Evolutionary conservation across 129 eudicot species (phyloP).

Genomic region (Sambucus nigra): DNA sequence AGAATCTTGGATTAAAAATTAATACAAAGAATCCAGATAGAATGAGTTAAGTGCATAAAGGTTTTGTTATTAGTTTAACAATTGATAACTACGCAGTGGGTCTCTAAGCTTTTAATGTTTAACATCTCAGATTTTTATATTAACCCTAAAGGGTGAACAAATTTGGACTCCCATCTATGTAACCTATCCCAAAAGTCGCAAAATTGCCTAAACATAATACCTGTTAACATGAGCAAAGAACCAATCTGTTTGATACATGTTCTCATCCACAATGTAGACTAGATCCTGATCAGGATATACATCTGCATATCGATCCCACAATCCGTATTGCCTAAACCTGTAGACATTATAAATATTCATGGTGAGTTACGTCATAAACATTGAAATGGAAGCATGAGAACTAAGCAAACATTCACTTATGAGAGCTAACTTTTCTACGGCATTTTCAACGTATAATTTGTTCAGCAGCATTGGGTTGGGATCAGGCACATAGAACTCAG

Average conservation of each 20-base stretch:
- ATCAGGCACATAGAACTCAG: slow-evolving; percentile 55
- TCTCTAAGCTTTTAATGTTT: no score
- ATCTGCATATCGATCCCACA: slow-evolving; percentile 60
- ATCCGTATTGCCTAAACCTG: slow-evolving; percentile 80
- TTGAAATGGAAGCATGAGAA: not conserved
- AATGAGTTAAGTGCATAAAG: not conserved
- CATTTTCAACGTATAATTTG: slow-evolving; percentile 19
- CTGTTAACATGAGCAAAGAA: slow-evolving; percentile 60
- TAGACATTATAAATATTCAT: not conserved
- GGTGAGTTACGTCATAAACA: not conserved
- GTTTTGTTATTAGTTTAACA: no score
- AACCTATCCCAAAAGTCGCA: no score
- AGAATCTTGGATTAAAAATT: not conserved
- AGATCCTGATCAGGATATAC: slow-evolving; percentile 48
- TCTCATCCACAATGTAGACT: slow-evolving; percentile 40
- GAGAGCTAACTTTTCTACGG: slow-evolving; percentile 26
- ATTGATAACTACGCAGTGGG: no score
- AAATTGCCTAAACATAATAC: slow-evolving; percentile 9
- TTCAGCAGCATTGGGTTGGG: slow-evolving; percentile 36
- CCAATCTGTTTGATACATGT: slow-evolving; percentile 43
- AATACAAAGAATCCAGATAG: no score
- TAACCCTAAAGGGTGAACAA: no score
- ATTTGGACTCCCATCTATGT: no score
- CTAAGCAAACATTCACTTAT: no score
- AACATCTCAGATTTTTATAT: no score